A percentile compares a stretch with the other conserved stretches of the same genome.
Conservation (phyloP, 139 green algal species). For the Chlorella sorokiniana region DNA sequence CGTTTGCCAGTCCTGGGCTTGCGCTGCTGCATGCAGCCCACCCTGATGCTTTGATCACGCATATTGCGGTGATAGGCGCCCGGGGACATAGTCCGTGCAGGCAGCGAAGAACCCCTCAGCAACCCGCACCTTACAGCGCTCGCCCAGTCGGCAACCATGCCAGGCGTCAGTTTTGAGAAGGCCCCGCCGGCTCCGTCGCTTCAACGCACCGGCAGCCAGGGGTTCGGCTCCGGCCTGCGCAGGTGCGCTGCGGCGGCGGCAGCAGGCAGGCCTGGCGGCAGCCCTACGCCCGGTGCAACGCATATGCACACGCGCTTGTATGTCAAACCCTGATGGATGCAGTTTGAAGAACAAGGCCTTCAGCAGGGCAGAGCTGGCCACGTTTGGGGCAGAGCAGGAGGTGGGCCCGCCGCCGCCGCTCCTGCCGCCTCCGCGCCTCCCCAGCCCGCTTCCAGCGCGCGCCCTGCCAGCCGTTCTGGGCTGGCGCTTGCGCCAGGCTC, state of each 20-base stretch:
- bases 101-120: no score
- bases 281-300: neutral
- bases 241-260: constrained; percentile 16
- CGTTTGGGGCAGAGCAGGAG: constrained; percentile 19
- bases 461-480: no score
- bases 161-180: neutral
- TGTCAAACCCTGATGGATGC: neutral
- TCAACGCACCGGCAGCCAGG: constrained; percentile 7
- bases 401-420: neutral
- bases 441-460: neutral
- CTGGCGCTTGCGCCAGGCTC: no score
- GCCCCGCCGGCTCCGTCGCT: neutral
- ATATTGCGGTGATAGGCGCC: no score
- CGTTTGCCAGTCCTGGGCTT: no score
- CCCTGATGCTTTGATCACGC: no score
- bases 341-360: constrained; percentile 21
- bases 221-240: constrained; percentile 19
- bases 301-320: no score
- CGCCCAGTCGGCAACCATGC: neutral
- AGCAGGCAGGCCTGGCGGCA: neutral
- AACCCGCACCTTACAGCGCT: no score
- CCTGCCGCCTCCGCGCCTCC: neutral
- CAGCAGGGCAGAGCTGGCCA: constrained; percentile 17
- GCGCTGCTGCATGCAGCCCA: no score
- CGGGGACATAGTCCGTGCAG: no score